Conservation (phyloP, 805 yeast genomes). For the Pichia occidentalis region DNA sequence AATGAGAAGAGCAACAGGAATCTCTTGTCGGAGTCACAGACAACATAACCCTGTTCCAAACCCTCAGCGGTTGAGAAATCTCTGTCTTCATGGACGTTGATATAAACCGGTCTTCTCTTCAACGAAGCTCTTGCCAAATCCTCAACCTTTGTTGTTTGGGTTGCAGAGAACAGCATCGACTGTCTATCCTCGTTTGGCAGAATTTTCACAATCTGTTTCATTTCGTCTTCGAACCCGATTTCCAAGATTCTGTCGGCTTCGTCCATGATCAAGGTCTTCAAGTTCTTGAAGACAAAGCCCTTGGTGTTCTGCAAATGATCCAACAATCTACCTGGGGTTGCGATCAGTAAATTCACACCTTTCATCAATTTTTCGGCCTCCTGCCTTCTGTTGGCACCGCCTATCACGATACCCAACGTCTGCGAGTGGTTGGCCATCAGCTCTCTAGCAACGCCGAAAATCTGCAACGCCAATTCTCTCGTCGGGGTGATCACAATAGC, state of each 20-base stretch:
- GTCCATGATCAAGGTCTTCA: conserved; percentile 90
- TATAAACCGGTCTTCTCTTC: conserved; percentile 87
- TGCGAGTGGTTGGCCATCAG: conserved; percentile 85
- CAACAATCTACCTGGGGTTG: conserved; percentile 95
- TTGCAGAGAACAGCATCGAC: conserved; percentile 97
- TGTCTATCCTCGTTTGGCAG: conserved; percentile 91
- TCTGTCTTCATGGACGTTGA: conserved; percentile 81
- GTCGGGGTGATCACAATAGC: conserved; percentile 95
- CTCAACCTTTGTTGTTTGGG: conserved; percentile 97
- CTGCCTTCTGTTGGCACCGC: conserved; percentile 96
- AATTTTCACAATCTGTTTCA: conserved; percentile 92
- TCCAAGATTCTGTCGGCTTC: conserved; percentile 98
- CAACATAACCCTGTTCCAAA: conserved; percentile 96
- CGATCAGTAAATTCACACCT: conserved; percentile 91
- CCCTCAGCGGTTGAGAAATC: conserved; percentile 93
- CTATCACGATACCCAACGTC: conserved; percentile 94
- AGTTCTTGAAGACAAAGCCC: conserved; percentile 90
- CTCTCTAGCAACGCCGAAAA: conserved; percentile 96
- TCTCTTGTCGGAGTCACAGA: conserved; percentile 93
- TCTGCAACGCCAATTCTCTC: conserved; percentile 94
- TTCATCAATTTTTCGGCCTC: conserved; percentile 92
- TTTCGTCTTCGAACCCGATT: conserved; percentile 98
- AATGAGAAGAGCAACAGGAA: conserved; percentile 86
- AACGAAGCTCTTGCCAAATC: conserved; percentile 95
- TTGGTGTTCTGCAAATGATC: conserved; percentile 95